These are phyloP conservation scores for Tylopilus subfusipes DNA, from an alignment of 768 basidiomycete species.

Conservation along the genomic window DNA sequence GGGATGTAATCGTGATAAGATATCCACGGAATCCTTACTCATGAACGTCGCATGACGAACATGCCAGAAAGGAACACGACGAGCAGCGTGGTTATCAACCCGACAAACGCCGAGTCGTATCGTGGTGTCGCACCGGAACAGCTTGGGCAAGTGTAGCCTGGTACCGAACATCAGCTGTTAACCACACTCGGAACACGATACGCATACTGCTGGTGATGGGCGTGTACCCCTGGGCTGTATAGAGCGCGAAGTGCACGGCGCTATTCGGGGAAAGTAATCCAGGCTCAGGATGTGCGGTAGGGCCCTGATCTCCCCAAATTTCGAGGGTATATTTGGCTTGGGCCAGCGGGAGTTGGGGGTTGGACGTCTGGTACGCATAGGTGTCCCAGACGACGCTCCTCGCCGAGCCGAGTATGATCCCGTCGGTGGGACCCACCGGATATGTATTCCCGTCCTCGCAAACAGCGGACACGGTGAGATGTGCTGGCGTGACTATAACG, in stretches of 20 bases:
- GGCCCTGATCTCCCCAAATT: slow-evolving; percentile 56
- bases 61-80: slow-evolving; percentile 18
- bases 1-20: not conserved
- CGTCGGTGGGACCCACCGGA: slow-evolving; percentile 54
- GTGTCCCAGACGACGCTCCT: slow-evolving; percentile 57
- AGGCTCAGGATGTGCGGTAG: slow-evolving; percentile 41
- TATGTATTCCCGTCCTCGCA: slow-evolving; percentile 68
- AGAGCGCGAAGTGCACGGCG: slow-evolving; percentile 53
- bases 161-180: not conserved
- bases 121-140: slow-evolving; percentile 22
- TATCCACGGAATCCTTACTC: not conserved
- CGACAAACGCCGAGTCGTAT: slow-evolving; percentile 13
- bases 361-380: slow-evolving; percentile 45
- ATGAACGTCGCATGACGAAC: slow-evolving; percentile 6
- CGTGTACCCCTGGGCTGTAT: slow-evolving; percentile 49
- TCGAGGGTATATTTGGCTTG: slow-evolving; percentile 56
- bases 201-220: slow-evolving; percentile 39
- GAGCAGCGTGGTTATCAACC: slow-evolving; percentile 17
- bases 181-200: not conserved
- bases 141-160: slow-evolving; percentile 18
- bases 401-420: slow-evolving; percentile 47
- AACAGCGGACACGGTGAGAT: slow-evolving; percentile 56
- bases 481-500: slow-evolving; percentile 60
- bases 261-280: slow-evolving; percentile 53
- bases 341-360: slow-evolving; percentile 50